A percentile compares a stretch with the other conserved stretches of the same genome.
These are phyloP conservation scores for Boletellus ananiceps DNA, from an alignment of 768 basidiomycete genomes.

Conservation along the genomic window DNA sequence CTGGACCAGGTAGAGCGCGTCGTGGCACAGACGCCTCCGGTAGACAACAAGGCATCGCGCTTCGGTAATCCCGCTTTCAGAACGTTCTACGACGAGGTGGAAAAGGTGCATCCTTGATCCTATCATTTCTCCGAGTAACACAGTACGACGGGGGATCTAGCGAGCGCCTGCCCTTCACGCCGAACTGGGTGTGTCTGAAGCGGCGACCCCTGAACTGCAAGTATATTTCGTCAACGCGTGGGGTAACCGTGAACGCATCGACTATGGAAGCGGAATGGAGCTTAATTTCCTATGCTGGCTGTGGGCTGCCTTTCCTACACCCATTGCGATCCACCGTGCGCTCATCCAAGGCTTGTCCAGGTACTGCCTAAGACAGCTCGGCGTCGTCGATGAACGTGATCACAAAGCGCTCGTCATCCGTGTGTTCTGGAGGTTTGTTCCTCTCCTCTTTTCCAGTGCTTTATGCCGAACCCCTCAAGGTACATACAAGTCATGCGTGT, in stretches of 20 bases:
- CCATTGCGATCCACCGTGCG: background rate
- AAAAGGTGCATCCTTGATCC: slow-evolving; percentile 44
- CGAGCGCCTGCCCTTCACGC: slow-evolving; percentile 53
- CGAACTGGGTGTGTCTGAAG: slow-evolving; percentile 53
- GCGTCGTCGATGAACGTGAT: slow-evolving; percentile 59
- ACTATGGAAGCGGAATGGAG: slow-evolving; percentile 99
- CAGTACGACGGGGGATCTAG: slow-evolving; percentile 30
- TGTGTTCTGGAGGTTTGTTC: slow-evolving; percentile 80
- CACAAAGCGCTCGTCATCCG: slow-evolving; percentile 70
- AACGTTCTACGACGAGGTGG: slow-evolving; percentile 81
- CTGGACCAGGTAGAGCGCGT: slow-evolving; percentile 64
- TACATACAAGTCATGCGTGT: slow-evolving; percentile 80
- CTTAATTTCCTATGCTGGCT: slow-evolving; percentile 96
- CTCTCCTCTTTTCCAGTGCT: background rate
- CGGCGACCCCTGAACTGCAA: slow-evolving; percentile 63
- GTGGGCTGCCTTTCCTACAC: slow-evolving; percentile 42
- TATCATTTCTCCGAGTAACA: background rate
- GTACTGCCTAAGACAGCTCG: slow-evolving; percentile 72
- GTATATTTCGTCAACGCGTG: slow-evolving; percentile 83
- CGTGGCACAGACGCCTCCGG: slow-evolving; percentile 70
- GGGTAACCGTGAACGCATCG: slow-evolving; percentile 89
- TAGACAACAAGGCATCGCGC: slow-evolving; percentile 84
- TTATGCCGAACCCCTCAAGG: slow-evolving; percentile 24
- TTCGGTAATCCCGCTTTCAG: slow-evolving; percentile 98
- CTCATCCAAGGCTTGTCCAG: slow-evolving; percentile 39